Evolutionary conservation across 202 grass and related monocot species (phyloP).

Genomic region (Schoenoplectus triqueter): DNA sequence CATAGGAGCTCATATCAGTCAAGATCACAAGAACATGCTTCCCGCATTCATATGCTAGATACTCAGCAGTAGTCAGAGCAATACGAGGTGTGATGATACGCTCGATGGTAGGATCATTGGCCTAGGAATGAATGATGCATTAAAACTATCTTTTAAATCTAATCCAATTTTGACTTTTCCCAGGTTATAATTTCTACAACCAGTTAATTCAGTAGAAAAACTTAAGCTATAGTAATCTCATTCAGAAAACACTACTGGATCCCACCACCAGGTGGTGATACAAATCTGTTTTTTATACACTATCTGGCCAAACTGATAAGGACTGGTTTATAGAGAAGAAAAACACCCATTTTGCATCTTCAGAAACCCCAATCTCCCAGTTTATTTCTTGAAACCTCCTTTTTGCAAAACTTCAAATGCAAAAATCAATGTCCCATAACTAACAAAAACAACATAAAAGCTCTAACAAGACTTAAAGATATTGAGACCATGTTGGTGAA

Average conservation of each 20-base stretch:
- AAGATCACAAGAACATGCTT: slow-evolving; percentile 99
- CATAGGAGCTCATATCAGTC: slow-evolving; percentile 99
- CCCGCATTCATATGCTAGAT: slow-evolving; percentile 98
- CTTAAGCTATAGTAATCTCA: neutral
- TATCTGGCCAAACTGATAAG: neutral
- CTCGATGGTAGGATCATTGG: slow-evolving; percentile 97
- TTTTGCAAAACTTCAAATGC: neutral
- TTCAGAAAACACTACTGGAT: slow-evolving; percentile 6
- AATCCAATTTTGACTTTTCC: slow-evolving; percentile 14
- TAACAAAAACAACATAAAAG: neutral
- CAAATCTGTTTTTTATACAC: neutral
- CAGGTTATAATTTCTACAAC: neutral
- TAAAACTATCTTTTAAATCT: neutral
- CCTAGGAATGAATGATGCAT: slow-evolving; percentile 58
- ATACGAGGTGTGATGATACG: slow-evolving; percentile 98
- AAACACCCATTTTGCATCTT: neutral
- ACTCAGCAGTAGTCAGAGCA: slow-evolving; percentile 95
- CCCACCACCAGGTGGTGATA: neutral
- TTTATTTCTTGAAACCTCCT: neutral
- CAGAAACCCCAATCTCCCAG: neutral
- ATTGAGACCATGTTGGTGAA: neutral
- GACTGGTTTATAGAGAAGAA: neutral
- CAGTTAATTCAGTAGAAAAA: neutral
- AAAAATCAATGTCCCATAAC: neutral
- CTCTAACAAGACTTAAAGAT: neutral